Base-by-base conservation (phyloP, 202 grass and related monocot species). In the Musa balbisiana region DNA sequence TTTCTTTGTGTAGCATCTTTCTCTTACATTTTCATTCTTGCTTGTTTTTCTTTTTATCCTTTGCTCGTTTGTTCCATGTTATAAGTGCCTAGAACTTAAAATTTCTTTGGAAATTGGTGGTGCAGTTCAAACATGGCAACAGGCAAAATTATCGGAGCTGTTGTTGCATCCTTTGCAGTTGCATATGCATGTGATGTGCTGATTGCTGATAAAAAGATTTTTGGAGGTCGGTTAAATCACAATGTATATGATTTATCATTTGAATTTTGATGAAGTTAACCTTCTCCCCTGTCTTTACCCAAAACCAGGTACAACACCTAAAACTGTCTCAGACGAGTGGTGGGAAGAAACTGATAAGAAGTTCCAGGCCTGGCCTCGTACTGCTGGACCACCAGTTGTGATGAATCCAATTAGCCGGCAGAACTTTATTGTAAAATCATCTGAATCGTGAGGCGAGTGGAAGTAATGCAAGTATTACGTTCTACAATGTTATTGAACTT, bases 401-500 rank as follows among this genome's bases (percentile, higher is more conserved):
- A 97, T 97, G 93, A 97, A 97, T 80, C 90, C 93, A 65, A 91
- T 97, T 76, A 97, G 90, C 71, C 90, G 90, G 64, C 93, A 91
- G 69, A 92, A 97, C 75, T 97, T 92, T 76, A 91, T 97, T 11
- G 86, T 91, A 43, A 93, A 91, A 76, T 84, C 89, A 65, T 11
- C 87, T 49, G 83, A 96, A 17, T 80, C 79, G 8, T 91, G 75
- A 92, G 22, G 16, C 0, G 2, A 26, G 56, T 17, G 11, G 1
- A 23, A 16, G 12, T 3, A 9, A 54, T 53, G 24, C 24, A 29
- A 29, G 12, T 67, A 29, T 43, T 67, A 15, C 20, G 52, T 27
- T 71, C 11, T 65, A 65, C 49, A 69, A 51, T 49, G 33, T 10
- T 51, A 3, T 20, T 70, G 6, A 3, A 50, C 15, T 70, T 70